Evolutionary conservation across 2,329 filamentous ascomycete species (phyloP), one percentile per base, ranked within the genome.

Genomic region (Ceratocystis alfenasii): DNA sequence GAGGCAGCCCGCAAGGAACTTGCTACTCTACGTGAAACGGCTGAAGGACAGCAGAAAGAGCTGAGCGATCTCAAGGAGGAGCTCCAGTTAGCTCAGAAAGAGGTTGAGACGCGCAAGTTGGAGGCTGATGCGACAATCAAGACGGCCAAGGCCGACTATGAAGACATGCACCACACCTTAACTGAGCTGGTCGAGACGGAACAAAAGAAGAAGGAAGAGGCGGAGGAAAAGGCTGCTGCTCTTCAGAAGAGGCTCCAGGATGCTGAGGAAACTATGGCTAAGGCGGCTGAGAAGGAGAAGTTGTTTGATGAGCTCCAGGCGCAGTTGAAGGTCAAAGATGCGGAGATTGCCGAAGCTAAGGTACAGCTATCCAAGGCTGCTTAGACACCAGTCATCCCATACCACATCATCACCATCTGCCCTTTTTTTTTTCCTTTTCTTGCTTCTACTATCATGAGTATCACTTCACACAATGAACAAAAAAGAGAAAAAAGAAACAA

Each of bases 101-200:
- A 84, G 63, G 75, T 85, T 0, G 79, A 82, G 68, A 78, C 80
- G 6, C 75, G 79, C 70, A 79, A 77, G 73, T 75, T 78, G 25
- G 79, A 82, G 70, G 77, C 78, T 2, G 79, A 80, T 10, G 78
- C 78, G 10, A 79, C 78, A 72, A 71, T 76, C 64, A 83, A 83
- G 79, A 82, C 78, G n/a, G 77, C 80, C 60, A 77, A 78, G 72
- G 77, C 79, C n/a, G 82, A 85, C 72, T 85, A 84, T 73, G 79
- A 81, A 71, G 83, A 85, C 69, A 81, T 87, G 76, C 81, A 83
- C 71, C 83, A 87, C 63, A 83, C 80, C 68, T 78, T 87, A 76
- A 84, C 81, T 3, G 74, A 81, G 69, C 75, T 86, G 64, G 78
- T 85, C 1, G 83, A 86, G 72, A 83, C 86, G 70, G 80, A 81